A percentile compares a stretch with the other conserved stretches of the same genome.
phyloP scores from a whole-genome alignment of 2,329 filamentous ascomycete species.

The Tricladium varicosporioides region DNA sequence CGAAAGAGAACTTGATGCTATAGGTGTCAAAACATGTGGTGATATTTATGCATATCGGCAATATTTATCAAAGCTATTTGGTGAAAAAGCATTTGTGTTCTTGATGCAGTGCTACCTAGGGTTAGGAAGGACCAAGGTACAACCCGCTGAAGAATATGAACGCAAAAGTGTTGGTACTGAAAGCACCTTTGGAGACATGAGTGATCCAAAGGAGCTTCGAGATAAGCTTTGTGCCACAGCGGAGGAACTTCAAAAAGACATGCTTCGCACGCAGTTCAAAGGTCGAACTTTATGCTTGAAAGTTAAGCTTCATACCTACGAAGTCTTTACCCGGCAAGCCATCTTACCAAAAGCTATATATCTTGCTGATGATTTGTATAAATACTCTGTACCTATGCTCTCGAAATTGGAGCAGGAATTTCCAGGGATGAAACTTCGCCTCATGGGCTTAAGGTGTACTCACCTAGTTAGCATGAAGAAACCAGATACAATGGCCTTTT shows the following conservation, averaged over 20 bases:
- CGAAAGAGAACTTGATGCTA: conserved; percentile 83
- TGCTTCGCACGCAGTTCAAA: conserved; percentile 76
- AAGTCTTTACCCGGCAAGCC: conserved; percentile 82
- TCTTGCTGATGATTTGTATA: conserved; percentile 79
- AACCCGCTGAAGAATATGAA: conserved; percentile 85
- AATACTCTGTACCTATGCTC: conserved; percentile 77
- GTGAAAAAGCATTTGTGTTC: conserved; percentile 88
- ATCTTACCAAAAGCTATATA: conserved; percentile 70
- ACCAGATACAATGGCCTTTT: conserved; percentile 73
- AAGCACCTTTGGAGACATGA: conserved; percentile 82
- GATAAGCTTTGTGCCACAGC: conserved; percentile 79
- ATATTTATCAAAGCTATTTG: conserved; percentile 75
- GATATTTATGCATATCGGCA: conserved; percentile 79
- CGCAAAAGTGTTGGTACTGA: conserved; percentile 94
- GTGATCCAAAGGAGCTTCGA: conserved; percentile 63
- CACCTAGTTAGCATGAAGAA: conserved; percentile 85
- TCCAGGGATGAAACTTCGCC: conserved; percentile 71
- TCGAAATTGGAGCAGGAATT: conserved; percentile 81
- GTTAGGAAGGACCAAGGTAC: conserved; percentile 78
- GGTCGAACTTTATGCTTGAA: conserved; percentile 91
- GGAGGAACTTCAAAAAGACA: conserved; percentile 82
- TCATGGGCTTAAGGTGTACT: conserved; percentile 88
- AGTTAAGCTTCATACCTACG: conserved; percentile 90
- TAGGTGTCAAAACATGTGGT: conserved; percentile 84
- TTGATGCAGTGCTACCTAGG: conserved; percentile 82